phyloP scores from a whole-genome alignment of 345 rosid species.

The Populus pruinosa region DNA sequence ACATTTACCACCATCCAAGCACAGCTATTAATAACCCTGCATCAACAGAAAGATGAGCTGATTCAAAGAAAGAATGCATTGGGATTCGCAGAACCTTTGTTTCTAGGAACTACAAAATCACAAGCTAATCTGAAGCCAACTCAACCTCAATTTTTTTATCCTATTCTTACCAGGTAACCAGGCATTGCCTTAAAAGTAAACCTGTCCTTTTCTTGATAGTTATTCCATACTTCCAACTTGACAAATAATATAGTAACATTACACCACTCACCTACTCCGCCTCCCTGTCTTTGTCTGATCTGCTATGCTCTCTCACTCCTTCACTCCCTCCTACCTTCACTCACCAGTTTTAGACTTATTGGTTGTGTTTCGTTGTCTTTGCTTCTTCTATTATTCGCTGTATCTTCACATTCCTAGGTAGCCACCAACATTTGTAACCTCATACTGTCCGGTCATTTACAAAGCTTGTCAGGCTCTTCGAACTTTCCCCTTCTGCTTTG shows the following conservation, averaged over 20 bases:
- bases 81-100: neutral
- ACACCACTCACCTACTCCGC: conserved; percentile 2
- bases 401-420: neutral
- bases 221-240: neutral
- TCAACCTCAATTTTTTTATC: neutral
- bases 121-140: neutral
- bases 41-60: no score
- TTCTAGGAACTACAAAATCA: neutral
- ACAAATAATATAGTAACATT: neutral
- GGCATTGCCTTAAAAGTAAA: neutral
- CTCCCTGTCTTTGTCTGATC: neutral
- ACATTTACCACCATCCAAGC: no score
- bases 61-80: neutral
- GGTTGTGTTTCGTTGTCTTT: neutral
- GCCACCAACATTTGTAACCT: neutral
- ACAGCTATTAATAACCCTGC: neutral
- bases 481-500: neutral
- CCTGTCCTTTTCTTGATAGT: neutral
- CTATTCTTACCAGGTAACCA: neutral
- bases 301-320: neutral
- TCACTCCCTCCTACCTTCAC: neutral
- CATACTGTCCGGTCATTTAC: neutral
- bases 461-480: conserved; percentile 1
- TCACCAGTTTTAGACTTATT: neutral
- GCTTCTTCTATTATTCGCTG: neutral